A percentile compares a stretch with the other conserved stretches of the same genome.
phyloP scores from a whole-genome alignment of 768 basidiomycete species.

The Pulveroboletus frians region DNA sequence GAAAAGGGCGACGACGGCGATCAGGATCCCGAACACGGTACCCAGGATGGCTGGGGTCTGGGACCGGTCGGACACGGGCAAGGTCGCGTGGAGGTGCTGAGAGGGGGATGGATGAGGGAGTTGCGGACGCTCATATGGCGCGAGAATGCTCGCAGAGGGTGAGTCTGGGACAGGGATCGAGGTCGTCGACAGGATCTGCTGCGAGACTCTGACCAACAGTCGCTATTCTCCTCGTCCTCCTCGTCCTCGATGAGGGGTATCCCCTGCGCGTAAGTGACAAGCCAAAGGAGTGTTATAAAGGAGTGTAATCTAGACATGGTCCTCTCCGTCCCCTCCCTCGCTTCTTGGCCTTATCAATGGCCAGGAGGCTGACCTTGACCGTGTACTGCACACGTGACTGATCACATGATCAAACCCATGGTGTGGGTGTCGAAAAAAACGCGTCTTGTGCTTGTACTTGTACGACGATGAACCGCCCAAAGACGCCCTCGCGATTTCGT shows the following conservation, averaged over 20 bases:
- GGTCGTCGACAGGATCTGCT: neutral
- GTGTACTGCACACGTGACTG: constrained; percentile 9
- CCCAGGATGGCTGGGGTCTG: constrained; percentile 16
- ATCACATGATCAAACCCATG: constrained; percentile 18
- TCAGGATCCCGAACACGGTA: constrained; percentile 9
- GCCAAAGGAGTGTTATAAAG: constrained; percentile 15
- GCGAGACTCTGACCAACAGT: neutral
- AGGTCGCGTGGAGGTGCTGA: constrained; percentile 7
- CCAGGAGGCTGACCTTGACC: constrained; percentile 17
- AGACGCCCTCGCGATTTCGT: constrained; percentile 44
- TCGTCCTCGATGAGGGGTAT: constrained; percentile 12
- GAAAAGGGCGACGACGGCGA: constrained; percentile 8
- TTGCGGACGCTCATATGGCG: constrained; percentile 8
- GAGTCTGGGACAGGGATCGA: neutral
- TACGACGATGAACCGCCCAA: constrained; percentile 31
- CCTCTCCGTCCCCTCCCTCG: neutral
- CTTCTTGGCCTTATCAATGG: constrained; percentile 7
- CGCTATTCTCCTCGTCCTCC: constrained; percentile 1
- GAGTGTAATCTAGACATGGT: constrained; percentile 17
- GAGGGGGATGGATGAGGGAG: constrained; percentile 9
- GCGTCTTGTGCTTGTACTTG: neutral
- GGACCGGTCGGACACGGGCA: constrained; percentile 3
- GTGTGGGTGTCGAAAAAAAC: constrained; percentile 13
- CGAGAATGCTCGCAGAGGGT: constrained; percentile 7
- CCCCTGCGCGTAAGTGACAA: neutral